Conservation (phyloP, 495 filamentous ascomycete species). For the Extremus antarcticus region DNA sequence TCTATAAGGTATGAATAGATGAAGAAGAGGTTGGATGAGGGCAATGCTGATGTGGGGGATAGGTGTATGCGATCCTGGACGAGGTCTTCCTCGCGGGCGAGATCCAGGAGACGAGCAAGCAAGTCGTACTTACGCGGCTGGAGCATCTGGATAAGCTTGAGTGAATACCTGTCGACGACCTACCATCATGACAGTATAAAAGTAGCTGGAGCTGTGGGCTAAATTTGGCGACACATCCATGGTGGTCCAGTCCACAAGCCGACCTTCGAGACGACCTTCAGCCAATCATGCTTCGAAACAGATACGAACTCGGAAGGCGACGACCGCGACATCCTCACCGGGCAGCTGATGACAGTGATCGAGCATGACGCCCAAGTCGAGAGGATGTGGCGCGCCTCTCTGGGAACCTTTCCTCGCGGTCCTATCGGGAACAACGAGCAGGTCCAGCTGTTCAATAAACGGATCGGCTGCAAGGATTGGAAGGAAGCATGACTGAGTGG, state of each 20-base stretch:
- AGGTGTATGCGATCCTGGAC: slow-evolving; percentile 97
- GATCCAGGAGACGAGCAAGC: slow-evolving; percentile 96
- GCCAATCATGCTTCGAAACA: background rate
- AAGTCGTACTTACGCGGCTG: slow-evolving; percentile 86
- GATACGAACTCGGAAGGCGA: background rate
- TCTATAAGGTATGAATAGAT: slow-evolving; percentile 55
- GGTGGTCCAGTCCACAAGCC: background rate
- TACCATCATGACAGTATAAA: background rate
- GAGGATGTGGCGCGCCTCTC: background rate
- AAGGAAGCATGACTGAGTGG: too few species aligned
- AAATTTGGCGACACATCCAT: background rate
- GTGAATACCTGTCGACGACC: slow-evolving; percentile 38
- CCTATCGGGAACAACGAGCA: background rate
- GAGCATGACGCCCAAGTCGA: background rate
- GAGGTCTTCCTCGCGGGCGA: slow-evolving; percentile 95
- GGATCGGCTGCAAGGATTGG: too few species aligned
- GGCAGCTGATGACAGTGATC: background rate
- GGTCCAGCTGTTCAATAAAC: background rate
- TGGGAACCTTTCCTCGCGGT: background rate
- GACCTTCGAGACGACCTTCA: background rate
- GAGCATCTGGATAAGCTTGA: slow-evolving; percentile 97
- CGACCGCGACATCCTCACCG: background rate
- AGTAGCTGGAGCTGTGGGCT: background rate
- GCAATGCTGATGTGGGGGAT: slow-evolving; percentile 16
- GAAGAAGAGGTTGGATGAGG: background rate